These are phyloP conservation scores for Mycena venus DNA, from an alignment of 768 basidiomycete species.

Conservation along the genomic window DNA sequence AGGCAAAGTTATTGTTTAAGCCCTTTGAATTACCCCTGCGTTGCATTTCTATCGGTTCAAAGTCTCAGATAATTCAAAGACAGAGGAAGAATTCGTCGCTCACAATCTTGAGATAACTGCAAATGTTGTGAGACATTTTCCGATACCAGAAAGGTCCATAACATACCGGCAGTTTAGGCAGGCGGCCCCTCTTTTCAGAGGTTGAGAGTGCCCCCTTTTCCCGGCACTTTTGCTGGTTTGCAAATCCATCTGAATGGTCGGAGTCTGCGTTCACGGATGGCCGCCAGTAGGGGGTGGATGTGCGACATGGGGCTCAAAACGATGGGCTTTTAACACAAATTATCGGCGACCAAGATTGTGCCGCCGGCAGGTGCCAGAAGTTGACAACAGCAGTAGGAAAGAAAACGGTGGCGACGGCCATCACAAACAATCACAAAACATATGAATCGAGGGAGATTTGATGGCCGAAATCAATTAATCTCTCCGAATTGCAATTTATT, in stretches of 20 bases:
- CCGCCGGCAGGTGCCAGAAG: not conserved
- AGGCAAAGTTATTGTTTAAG: not conserved
- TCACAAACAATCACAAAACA: not conserved
- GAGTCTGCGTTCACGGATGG: not conserved
- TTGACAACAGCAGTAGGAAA: no score
- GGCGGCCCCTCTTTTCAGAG: conserved; percentile 1
- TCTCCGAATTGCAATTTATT: no score
- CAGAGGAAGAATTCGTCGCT: not conserved
- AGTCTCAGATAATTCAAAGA: not conserved
- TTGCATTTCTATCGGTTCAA: conserved; percentile 25
- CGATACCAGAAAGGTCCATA: not conserved
- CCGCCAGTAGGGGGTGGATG: not conserved
- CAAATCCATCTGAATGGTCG: not conserved
- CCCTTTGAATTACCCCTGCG: not conserved
- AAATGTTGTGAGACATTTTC: not conserved
- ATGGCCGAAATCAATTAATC: not conserved
- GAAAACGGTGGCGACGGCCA: not conserved
- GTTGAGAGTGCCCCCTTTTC: not conserved
- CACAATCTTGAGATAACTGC: conserved; percentile 10
- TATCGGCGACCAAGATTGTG: not conserved
- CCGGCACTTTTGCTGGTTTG: not conserved
- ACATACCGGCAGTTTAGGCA: conserved; percentile 36
- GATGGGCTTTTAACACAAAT: not conserved
- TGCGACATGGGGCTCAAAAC: no score
- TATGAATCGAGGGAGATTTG: not conserved